These are phyloP conservation scores for Ambrosia trifida DNA, from an alignment of 129 eudicot species.

Conservation along the genomic window DNA sequence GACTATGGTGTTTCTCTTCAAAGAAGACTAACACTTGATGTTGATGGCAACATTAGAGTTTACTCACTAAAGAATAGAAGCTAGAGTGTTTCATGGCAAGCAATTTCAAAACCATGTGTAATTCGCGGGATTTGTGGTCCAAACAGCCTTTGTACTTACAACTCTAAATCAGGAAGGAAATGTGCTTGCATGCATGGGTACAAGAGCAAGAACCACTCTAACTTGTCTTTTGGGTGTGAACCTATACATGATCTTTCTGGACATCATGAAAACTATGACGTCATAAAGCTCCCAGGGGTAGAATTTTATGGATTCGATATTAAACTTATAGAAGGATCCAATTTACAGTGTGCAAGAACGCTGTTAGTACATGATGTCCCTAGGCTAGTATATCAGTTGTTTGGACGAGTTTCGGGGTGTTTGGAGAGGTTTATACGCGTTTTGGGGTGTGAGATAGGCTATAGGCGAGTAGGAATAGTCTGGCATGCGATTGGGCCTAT, in stretches of 20 bases:
- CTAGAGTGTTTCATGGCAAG: constrained; percentile 37
- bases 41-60: constrained; percentile 34
- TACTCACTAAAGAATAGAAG: constrained; percentile 18
- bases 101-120: constrained; percentile 19
- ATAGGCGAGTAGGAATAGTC: too few relatives aligned
- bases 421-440: too few relatives aligned
- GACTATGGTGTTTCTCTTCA: constrained; percentile 28
- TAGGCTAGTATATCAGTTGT: too few relatives aligned
- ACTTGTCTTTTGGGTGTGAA: constrained; percentile 34
- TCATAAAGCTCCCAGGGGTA: background rate
- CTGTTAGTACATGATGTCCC: too few relatives aligned
- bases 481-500: too few relatives aligned
- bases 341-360: too few relatives aligned
- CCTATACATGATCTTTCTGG: background rate
- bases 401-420: too few relatives aligned
- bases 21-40: constrained; percentile 31
- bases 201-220: constrained; percentile 20
- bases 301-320: constrained; percentile 30
- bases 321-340: too few relatives aligned
- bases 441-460: too few relatives aligned
- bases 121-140: constrained; percentile 36
- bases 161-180: constrained; percentile 20
- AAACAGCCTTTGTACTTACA: constrained; percentile 27
- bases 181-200: constrained; percentile 35
- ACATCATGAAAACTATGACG: constrained; percentile 5